Evolutionary conservation across 352 stramenopile species (phyloP).

Genomic region (Globisporangium polare): DNA sequence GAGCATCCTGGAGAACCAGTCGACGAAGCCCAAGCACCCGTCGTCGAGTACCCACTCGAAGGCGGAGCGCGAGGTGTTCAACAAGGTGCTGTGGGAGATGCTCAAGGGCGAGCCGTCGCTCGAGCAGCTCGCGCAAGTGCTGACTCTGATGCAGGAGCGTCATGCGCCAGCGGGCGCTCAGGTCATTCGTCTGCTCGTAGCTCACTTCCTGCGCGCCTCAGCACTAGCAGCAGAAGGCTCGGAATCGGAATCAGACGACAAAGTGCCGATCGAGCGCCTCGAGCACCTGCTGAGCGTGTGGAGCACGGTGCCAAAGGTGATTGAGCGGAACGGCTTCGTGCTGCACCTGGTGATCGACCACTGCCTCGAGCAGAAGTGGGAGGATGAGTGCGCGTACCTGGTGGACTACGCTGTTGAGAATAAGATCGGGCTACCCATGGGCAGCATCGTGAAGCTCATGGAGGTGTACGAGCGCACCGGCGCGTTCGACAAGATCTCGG

Average conservation of each 20-base stretch:
- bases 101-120: conserved; percentile 20
- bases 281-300: conserved; percentile 34
- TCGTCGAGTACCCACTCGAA: neutral
- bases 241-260: neutral
- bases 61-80: conserved; percentile 20
- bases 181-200: conserved; percentile 21
- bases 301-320: conserved; percentile 26
- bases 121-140: conserved; percentile 19
- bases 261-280: conserved; percentile 17
- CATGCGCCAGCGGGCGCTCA: conserved; percentile 11
- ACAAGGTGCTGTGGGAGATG: conserved; percentile 37
- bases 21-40: neutral
- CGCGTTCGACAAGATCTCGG: conserved; percentile 8
- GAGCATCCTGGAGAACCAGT: conserved; percentile 11
- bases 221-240: neutral
- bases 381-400: conserved; percentile 20
- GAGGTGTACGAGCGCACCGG: conserved; percentile 11
- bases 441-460: conserved; percentile 21
- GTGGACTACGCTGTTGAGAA: conserved; percentile 16
- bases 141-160: conserved; percentile 21
- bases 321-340: conserved; percentile 40
- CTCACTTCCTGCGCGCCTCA: conserved; percentile 8
- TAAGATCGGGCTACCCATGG: conserved; percentile 18
- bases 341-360: conserved; percentile 39
- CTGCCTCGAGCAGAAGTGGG: conserved; percentile 21